Evolutionary conservation across 148 eudicot species (phyloP), one percentile per base, ranked within the genome.

Genomic region (Rhododendron ferrugineum): DNA sequence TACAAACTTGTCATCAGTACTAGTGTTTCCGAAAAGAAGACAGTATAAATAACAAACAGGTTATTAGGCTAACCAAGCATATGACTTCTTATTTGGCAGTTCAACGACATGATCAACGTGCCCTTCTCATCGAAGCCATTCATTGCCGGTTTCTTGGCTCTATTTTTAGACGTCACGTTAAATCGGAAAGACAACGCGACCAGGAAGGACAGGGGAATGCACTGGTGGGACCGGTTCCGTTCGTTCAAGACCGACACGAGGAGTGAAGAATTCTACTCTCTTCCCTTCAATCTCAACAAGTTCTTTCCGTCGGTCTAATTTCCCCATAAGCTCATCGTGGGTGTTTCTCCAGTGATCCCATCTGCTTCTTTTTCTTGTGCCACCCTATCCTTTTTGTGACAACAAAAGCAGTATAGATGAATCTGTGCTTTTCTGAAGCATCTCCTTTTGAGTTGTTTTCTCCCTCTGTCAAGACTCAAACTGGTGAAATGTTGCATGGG

Each of bases 271-370:
- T 94, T 96, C 88, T 96, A 96, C 72, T 90, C 92, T 9, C 83
- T 96, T 85, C 99, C 99, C 54, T 92, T 95, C 83, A 93, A 94
- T 85, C 99, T 96, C 88, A 94, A 96, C 97, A 96, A 96, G 89
- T 95, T 91, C 88, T 96, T 96, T 92, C 99, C 99, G 34, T 92
- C 99, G 5, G 93, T 96, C 23, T 96, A 88, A 89, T 89, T 10
- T 68, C 74, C 74, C 74, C 5, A 28, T 11, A 13, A 68, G 74
- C 74, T 68, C 36, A 30, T 14, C 2, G 28, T 22, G 9, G 46
- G 49, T 40, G 20, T 36, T 37, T 10, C 46, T 75, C 47, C 44
- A 74, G 56, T 6, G 7, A 47, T 58, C 44, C 5, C n/a, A 40
- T 36, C 32, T 81, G 46, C 62, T 60, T 22, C 32, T 40, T 11